A percentile compares a stretch with the other conserved stretches of the same genome.
These are phyloP conservation scores for Kwoniella bestiolae DNA, from an alignment of 768 basidiomycete genomes.

Conservation along the genomic window DNA sequence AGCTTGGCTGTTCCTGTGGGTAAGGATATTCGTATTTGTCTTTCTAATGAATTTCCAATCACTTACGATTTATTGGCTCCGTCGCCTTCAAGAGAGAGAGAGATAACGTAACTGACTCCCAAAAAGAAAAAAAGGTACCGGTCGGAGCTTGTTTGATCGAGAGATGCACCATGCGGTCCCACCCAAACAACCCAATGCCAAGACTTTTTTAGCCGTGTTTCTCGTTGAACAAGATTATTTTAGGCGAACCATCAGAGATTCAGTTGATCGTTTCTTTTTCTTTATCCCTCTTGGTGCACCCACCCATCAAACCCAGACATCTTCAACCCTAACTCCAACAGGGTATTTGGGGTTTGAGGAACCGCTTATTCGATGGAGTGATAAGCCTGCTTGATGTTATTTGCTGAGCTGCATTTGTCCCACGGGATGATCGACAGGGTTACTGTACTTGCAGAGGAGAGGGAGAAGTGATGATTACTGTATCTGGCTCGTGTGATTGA, in stretches of 20 bases:
- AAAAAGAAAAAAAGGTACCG: neutral
- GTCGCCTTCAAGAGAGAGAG: too few relatives aligned
- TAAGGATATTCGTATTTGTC: too few relatives aligned
- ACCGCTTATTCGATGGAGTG: neutral
- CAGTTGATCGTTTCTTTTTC: neutral
- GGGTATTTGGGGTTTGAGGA: neutral
- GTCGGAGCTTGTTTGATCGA: neutral
- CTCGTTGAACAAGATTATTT: slow-evolving; percentile 3
- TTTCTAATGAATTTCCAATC: too few relatives aligned
- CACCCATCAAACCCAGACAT: neutral
- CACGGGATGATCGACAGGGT: neutral
- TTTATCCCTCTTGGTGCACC: neutral
- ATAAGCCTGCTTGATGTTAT: neutral
- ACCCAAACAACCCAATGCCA: neutral
- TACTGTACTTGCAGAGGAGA: neutral
- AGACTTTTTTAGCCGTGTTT: neutral
- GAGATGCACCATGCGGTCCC: slow-evolving; percentile 3
- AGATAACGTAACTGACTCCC: neutral
- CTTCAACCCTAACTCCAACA: neutral
- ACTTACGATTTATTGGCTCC: too few relatives aligned
- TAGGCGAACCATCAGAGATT: neutral
- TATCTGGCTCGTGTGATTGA: slow-evolving; percentile 6
- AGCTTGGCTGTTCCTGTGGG: too few relatives aligned
- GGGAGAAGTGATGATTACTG: neutral
- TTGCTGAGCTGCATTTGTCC: neutral